phyloP scores from a whole-genome alignment of 192 early-diverging fungal species.

The Coemansia sp. region DNA sequence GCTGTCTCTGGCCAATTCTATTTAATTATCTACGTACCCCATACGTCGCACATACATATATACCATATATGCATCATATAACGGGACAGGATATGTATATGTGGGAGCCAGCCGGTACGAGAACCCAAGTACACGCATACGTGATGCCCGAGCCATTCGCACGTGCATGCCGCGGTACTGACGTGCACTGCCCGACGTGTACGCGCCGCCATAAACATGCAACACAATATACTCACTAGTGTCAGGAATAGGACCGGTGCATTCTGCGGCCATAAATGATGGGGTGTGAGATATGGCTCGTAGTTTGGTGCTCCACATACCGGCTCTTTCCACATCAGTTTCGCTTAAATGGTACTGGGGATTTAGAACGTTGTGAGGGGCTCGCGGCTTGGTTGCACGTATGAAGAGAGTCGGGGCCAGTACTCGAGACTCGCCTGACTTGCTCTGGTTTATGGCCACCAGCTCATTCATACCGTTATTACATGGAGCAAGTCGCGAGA shows the following conservation, averaged over 20 bases:
- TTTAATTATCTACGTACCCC: slow-evolving; percentile 14
- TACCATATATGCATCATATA: slow-evolving; percentile 79
- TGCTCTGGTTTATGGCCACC: not conserved
- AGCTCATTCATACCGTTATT: too few species aligned
- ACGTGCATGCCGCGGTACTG: slow-evolving; percentile 46
- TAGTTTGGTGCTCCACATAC: too few species aligned
- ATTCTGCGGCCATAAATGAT: not conserved
- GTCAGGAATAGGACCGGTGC: too few species aligned
- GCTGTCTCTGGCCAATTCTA: slow-evolving; percentile 44
- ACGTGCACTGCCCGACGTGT: slow-evolving; percentile 43
- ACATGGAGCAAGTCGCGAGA: slow-evolving; percentile 20
- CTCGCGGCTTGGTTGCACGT: not conserved
- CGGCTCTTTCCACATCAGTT: too few species aligned
- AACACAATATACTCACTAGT: slow-evolving; percentile 39
- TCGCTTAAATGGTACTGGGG: not conserved
- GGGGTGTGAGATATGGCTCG: not conserved
- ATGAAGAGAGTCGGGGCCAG: not conserved
- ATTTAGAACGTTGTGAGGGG: not conserved
- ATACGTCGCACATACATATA: slow-evolving; percentile 60
- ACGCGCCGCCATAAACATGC: slow-evolving; percentile 76
- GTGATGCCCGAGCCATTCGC: slow-evolving; percentile 52
- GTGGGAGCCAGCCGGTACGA: slow-evolving; percentile 84
- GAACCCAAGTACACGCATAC: slow-evolving; percentile 49
- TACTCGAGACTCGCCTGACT: not conserved
- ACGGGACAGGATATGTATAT: slow-evolving; percentile 73